Base-by-base conservation (phyloP, 768 basidiomycete species). In the Russula earlei region DNA sequence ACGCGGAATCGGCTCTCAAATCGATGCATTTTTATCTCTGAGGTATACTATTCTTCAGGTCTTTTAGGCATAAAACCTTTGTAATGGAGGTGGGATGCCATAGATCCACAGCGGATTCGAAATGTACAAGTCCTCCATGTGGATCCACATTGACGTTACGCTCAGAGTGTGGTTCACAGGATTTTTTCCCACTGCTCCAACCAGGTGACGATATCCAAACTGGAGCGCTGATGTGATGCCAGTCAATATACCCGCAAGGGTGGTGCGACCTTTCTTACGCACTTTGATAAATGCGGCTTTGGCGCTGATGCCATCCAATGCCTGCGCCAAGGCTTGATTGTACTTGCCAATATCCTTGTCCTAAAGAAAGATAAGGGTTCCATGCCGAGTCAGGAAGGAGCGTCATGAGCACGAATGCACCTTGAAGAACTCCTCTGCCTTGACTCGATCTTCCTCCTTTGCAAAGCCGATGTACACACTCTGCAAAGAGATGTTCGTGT, bases 371-470 rank as follows among this genome's bases (percentile, higher is more conserved):
- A 14, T 19, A 12, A 2, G 24, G 15, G n/a, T 6, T 48, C 37
- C 37, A 40, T 12, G n/a, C 36, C 11, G 17, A n/a, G 19, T 17
- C 31, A 37, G n/a, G 20, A 14, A 5, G n/a, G 24, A 31, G 17
- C 1, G 2, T 9, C 27, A n/a, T 6, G 12, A 15, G 9, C 12
- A 1, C 5, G 33, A 8, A 20, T 58, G 1, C 41, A 60, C 61
- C 51, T 57, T 54, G 45, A 62, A 62, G 49, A 61, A 62, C 10
- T 27, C 52, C 41, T 62, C 55, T 12, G 57, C 55, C 25, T 36
- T 49, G 17, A 22, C 29, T 10, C 54, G 55, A 47, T 59, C 58
- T 40, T 49, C 55, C 24, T 57, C 49, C 12, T 34, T 46, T 33
- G 27, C 22, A 34, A 59, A 59, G 14, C 37, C 19, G 7, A 24